These are phyloP conservation scores for Colletotrichum magnum DNA, from an alignment of 2,329 filamentous ascomycete species.

Conservation along the genomic window DNA sequence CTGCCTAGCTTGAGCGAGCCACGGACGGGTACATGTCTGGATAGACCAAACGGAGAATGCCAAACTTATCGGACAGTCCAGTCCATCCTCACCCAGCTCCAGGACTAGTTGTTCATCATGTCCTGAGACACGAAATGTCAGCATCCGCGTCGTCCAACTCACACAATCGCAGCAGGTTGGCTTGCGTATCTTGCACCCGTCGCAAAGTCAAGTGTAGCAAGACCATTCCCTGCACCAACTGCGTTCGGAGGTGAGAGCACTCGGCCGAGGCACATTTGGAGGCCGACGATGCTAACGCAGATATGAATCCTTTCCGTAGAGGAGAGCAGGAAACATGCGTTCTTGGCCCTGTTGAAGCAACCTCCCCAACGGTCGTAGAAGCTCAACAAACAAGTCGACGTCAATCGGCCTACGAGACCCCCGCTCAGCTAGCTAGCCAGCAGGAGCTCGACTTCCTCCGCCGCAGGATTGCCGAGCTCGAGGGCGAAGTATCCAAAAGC, in stretches of 20 bases:
- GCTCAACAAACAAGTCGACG: slow-evolving; percentile 1
- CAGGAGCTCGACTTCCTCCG: slow-evolving; percentile 30
- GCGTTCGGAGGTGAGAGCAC: slow-evolving; percentile 38
- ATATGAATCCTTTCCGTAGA: background rate
- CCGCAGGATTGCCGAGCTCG: slow-evolving; percentile 41
- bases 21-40: no score
- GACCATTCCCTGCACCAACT: slow-evolving; percentile 45
- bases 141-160: background rate
- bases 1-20: no score
- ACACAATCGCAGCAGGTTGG: slow-evolving; percentile 26
- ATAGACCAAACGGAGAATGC: no score
- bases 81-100: background rate
- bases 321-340: slow-evolving; percentile 23
- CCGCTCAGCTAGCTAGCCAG: background rate
- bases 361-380: slow-evolving; percentile 36
- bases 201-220: slow-evolving; percentile 46
- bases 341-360: slow-evolving; percentile 23
- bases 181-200: slow-evolving; percentile 44
- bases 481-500: slow-evolving; percentile 25
- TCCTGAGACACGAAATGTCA: slow-evolving; percentile 4
- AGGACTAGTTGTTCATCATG: background rate
- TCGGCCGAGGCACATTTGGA: background rate
- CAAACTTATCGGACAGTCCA: background rate
- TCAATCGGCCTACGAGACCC: background rate
- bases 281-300: background rate